Base-by-base conservation (phyloP, 1,284 basidiomycete genomes). In the Cryptococcus amylolentus region DNA sequence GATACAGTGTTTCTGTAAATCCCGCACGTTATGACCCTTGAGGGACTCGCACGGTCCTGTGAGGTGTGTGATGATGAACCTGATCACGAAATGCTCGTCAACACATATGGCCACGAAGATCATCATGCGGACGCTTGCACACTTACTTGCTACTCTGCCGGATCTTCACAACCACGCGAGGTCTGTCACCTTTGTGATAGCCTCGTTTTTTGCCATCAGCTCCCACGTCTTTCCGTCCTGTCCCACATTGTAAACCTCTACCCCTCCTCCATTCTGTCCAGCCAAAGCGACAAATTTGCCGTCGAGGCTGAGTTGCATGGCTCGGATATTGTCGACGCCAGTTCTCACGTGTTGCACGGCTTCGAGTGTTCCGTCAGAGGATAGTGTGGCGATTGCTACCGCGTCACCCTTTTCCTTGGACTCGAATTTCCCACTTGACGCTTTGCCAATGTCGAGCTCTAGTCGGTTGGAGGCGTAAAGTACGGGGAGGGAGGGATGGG, bases 141-240 rank as follows among this genome's bases (percentile, higher is more conserved):
- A 35, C 31, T 35, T 35, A 35, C 31, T 35, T 35, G 31, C 6
- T 35, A 10, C 1, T 6, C 31, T 35, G 10, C 31, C 44, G 23
- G 23, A 23, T 23, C 18, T 7, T 55, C 54, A 73, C 16, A 73
- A 44, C 69, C 71, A 76, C 9, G 62, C 60, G 47, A 73, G 58
- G 54, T 71, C 69, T 3, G 70, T 73, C 16, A 81, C 77, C 69
- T 84, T 84, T 14, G 80, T 82, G 10, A 88, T 69, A 2, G 77
- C 78, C 56, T 82, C 82, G 80, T 87, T 88, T 62, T 87, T 83
- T 20, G 84, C 80, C 6, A 87, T 82, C 18, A 73, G 50, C 39
- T 64, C 68, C 68, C 72, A 71, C 61, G 68, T 58, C 41, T 68
- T 66, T 8, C 70, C 70, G 38, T 65, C 58, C 0, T 69, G 69